Conservation (phyloP, 2,329 filamentous ascomycete genomes). For the Diplocarpon rosae region DNA sequence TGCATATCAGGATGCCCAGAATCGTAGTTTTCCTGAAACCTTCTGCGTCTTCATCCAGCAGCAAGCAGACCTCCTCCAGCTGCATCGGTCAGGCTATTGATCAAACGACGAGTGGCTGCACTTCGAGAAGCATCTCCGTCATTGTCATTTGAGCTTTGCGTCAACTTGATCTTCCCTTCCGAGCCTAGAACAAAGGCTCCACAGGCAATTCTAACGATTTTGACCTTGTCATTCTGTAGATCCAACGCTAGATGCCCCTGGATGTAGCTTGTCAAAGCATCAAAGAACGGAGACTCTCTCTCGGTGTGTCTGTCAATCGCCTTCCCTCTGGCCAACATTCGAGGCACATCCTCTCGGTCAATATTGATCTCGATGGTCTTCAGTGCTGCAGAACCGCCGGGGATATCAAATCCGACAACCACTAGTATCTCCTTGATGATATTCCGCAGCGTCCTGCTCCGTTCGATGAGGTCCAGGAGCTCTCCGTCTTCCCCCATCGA, state of each 20-base stretch:
- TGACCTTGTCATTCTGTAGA: conserved; percentile 29
- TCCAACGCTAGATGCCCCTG: conserved; percentile 32
- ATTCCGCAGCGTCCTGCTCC: conserved; percentile 10
- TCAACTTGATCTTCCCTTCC: conserved; percentile 32
- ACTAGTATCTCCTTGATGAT: conserved; percentile 22
- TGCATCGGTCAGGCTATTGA: conserved; percentile 15
- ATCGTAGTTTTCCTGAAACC: too few species aligned
- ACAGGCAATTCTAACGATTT: conserved; percentile 32
- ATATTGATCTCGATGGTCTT: conserved; percentile 35
- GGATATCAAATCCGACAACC: conserved; percentile 23
- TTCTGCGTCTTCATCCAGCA: background rate
- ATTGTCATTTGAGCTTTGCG: conserved; percentile 8
- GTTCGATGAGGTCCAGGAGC: conserved; percentile 7
- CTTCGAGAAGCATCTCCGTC: conserved; percentile 13
- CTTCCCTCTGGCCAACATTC: conserved; percentile 20
- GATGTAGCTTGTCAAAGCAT: conserved; percentile 30
- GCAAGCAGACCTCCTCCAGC: conserved; percentile 13
- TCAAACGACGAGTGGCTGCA: conserved; percentile 16
- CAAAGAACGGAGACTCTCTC: conserved; percentile 28
- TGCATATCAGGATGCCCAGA: too few species aligned
- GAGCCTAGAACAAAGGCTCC: conserved; percentile 31
- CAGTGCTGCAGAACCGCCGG: conserved; percentile 21
- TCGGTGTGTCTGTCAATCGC: conserved; percentile 10
- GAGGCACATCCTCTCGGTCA: conserved; percentile 29
- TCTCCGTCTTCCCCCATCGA: conserved; percentile 16